A percentile compares a stretch with the other conserved stretches of the same genome.
These are phyloP conservation scores for Marchantia polymorpha DNA, from an alignment of 225 moss, liverwort and hornwort species.

Conservation along the genomic window DNA sequence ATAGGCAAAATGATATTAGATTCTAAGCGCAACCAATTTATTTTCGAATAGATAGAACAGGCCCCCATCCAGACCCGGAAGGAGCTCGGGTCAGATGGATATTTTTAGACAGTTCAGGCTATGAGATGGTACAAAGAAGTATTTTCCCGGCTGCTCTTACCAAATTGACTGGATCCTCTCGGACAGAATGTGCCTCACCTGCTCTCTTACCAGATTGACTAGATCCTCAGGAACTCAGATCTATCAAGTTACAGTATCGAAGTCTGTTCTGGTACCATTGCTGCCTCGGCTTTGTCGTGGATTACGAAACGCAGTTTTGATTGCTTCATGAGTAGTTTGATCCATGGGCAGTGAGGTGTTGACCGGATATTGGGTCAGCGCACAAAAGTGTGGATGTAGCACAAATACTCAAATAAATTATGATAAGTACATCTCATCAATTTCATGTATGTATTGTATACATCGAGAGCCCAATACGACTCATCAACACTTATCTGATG, in stretches of 20 bases:
- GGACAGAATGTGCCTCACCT: not conserved
- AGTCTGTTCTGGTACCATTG: not conserved
- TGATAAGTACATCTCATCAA: not conserved
- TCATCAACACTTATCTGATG: no score
- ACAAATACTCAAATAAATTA: not conserved
- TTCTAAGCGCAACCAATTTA: conserved; percentile 23
- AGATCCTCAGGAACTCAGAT: not conserved
- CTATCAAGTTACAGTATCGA: not conserved
- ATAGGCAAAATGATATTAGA: conserved; percentile 46
- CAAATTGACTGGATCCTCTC: no score
- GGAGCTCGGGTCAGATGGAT: not conserved
- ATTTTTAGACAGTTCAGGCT: not conserved
- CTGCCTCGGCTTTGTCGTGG: not conserved
- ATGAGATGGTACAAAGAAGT: not conserved
- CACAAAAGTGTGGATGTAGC: not conserved
- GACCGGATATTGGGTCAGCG: not conserved
- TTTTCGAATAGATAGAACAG: not conserved
- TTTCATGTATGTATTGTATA: not conserved
- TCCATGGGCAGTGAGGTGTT: not conserved
- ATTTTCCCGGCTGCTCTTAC: not conserved
- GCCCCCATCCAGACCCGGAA: not conserved
- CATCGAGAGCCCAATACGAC: no score
- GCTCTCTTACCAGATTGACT: not conserved
- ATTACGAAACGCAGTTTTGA: not conserved
- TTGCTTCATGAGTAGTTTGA: not conserved